Evolutionary conservation across 2,329 filamentous ascomycete species (phyloP), one percentile per base, ranked within the genome.

Genomic region (Tympanopsis confertula): DNA sequence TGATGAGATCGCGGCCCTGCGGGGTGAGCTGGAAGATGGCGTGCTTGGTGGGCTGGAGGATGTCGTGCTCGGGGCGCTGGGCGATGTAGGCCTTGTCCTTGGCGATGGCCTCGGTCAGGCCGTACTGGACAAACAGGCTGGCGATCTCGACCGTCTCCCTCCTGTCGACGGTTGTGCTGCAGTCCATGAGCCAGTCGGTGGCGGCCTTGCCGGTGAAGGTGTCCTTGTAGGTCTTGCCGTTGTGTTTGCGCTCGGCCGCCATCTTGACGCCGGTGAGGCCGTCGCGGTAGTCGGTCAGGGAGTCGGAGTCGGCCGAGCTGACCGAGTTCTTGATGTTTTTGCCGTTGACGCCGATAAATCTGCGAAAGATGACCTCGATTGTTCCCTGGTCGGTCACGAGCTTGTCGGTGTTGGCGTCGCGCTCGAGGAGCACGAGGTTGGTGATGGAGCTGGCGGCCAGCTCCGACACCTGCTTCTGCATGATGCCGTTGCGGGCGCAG

Each of bases 101-200:
- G 41, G 80, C 71, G 19, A 88, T 65, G 35, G 78, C 69, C 51
- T 80, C 78, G 47, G 96, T 88, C 43, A 96, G 66, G 37, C 84
- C 84, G 50, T 87, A 82, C 51, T 88, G 79, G 50, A 94, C 73
- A 56, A 96, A 96, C 22, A 88, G 66, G 20, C 80, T 76, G 14
- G 83, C 82, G 46, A 96, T 78, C 55, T 95, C 84, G 43, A 79
- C 69, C 1, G 85, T 84, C 58, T 96, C 91, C 36, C 85, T 74
- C 43, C 83, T 81, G 56, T 96, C 89, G 22, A 96, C 87, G 22
- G 88, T 93, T 1, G 87, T 95, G 49, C 83, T 93, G 64, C 91
- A 96, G 62, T 96, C 89, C 80, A 96, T 91, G 42, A 98, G 61
- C 91, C 91, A 98, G 58, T 96, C 89, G 12, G 82, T 81, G 1